Evolutionary conservation across 1,284 basidiomycete genomes (phyloP).

Genomic region (Puccinia triticina): DNA sequence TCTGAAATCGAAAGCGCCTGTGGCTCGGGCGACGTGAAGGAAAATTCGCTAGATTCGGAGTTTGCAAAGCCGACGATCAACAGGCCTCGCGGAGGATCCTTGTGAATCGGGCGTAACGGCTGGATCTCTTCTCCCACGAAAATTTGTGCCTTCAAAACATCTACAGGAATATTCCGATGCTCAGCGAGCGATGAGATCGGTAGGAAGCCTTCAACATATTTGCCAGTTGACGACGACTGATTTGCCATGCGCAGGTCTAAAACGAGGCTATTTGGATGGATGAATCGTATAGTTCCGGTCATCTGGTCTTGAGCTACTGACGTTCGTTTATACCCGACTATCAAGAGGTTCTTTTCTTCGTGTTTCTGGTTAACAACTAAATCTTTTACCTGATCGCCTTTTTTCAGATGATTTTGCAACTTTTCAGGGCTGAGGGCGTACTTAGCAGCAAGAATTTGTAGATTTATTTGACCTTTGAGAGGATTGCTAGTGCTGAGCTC

Average conservation of each 20-base stretch:
- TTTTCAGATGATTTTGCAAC: conserved; percentile 16
- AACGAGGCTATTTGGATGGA: conserved; percentile 5
- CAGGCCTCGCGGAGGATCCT: conserved; percentile 81
- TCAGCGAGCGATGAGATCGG: conserved; percentile 85
- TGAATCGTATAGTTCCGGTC: conserved; percentile 17
- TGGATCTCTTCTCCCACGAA: conserved; percentile 74
- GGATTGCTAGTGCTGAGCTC: conserved; percentile 49
- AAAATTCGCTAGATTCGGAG: neutral
- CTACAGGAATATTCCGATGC: conserved; percentile 69
- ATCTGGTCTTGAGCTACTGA: neutral
- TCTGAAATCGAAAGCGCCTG: conserved; percentile 50
- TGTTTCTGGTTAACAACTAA: conserved; percentile 21
- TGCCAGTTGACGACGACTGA: conserved; percentile 9
- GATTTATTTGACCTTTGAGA: conserved; percentile 27
- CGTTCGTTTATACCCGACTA: conserved; percentile 5
- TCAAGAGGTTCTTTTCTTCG: neutral
- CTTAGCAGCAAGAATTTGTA: conserved; percentile 20
- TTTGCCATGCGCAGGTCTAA: neutral
- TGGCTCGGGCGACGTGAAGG: neutral
- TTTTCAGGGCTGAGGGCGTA: neutral
- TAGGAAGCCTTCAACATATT: conserved; percentile 73
- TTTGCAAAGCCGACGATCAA: conserved; percentile 72
- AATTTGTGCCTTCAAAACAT: conserved; percentile 71
- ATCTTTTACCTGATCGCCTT: conserved; percentile 17
- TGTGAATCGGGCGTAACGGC: conserved; percentile 83